Evolutionary conservation across 176 grass and related monocot species (phyloP), one percentile per base, ranked within the genome.

Genomic region (Ampelocalamus luodianensis): DNA sequence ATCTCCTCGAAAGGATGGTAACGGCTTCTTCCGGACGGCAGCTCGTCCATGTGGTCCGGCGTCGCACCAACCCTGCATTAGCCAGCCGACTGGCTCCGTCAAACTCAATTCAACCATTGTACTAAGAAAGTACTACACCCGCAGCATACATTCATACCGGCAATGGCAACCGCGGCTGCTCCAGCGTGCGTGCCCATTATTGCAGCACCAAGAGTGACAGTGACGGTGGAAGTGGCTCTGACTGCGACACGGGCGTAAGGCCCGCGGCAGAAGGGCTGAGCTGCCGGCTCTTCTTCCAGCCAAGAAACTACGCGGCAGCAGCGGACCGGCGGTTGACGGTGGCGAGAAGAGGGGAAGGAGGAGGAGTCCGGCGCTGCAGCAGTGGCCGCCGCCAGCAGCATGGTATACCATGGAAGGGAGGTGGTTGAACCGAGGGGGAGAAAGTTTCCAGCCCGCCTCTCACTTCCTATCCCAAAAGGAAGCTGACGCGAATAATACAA

Each of bases 1-100:
- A 97, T 93, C 50, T 97, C 92, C 82, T 97, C 93, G 48, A 80
- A 93, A 42, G 93, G 91, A 55, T 95, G 95, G 91, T 93, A 97
- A 23, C 79, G 37, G 1, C 77, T 78, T 72, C 16, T 81, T 42
- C 26, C 63, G 5, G 27, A 14, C 44, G 85, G 64, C 80, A 56
- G 68, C 85, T 87, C 79, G 49, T 84, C 84, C 71, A 85, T 74
- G 68, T 89, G 74, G 48, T 81, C 84, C 69, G 85, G 89, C 51
- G 67, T 61, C 59, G 72, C 81, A 64, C 75, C 37, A 65, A 75
- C 84, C 32, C 84, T 91, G 76, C 68, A 73, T 29, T 61, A 18
- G 48, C 1, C 14, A 4, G 29, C 20, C 10, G 13, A 15, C 14
- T 12, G 16, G 65, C 66, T 20, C n/a, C 9, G 42, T 26, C 8